Evolutionary conservation across 2,329 filamentous ascomycete species (phyloP).

Genomic region (Calonectria fujianensis): DNA sequence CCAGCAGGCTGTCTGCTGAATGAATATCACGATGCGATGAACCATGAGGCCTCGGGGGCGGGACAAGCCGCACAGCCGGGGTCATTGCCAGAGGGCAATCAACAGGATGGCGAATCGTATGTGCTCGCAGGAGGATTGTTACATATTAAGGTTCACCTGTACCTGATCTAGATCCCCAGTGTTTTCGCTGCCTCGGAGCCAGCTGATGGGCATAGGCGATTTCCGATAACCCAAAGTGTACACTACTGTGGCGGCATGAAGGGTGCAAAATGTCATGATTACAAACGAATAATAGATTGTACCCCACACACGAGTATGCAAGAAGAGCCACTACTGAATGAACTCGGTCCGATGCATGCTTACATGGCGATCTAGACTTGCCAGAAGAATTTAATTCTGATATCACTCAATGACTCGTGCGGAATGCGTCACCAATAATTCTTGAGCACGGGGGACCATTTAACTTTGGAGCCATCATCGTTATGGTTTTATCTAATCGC

Average conservation of each 20-base stretch:
- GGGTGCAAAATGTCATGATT: not conserved
- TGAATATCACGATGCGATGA: slow-evolving; percentile 39
- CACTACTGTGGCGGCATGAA: not conserved
- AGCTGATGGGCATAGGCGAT: not conserved
- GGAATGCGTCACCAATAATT: not conserved
- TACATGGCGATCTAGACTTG: not conserved
- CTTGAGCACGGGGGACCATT: not conserved
- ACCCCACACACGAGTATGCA: not conserved
- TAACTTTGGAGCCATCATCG: slow-evolving; percentile 8
- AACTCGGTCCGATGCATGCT: not conserved
- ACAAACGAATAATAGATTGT: slow-evolving; percentile 2
- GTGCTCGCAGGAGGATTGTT: not conserved
- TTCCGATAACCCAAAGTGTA: not conserved
- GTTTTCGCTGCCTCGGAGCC: too few species aligned
- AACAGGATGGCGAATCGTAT: not conserved
- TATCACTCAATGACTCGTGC: not conserved
- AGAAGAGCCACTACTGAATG: not conserved
- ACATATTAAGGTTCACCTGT: not conserved
- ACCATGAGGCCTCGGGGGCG: not conserved
- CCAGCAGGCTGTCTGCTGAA: slow-evolving; percentile 17
- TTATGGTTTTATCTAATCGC: slow-evolving; percentile 5
- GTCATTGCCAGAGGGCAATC: not conserved
- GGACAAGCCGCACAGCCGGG: not conserved
- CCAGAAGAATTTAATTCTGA: not conserved
- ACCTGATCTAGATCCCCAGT: not conserved